A percentile compares a stretch with the other conserved stretches of the same genome.
Conservation (phyloP, 352 stramenopile genomes). For the Pythium volutum region DNA sequence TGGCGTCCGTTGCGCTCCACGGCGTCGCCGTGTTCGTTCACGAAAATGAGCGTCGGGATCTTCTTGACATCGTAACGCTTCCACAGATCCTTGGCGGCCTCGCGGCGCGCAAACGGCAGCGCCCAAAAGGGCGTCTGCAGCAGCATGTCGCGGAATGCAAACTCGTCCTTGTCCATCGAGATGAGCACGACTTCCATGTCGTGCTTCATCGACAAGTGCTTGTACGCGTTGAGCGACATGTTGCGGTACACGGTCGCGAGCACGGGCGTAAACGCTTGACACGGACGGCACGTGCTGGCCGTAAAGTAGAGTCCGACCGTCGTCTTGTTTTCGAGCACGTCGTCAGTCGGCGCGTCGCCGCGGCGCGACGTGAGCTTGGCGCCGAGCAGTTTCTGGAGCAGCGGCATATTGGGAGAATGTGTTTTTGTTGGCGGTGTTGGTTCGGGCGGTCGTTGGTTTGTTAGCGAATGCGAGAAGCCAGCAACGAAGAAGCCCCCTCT, state of each 20-base stretch:
- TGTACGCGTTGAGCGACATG: constrained; percentile 61
- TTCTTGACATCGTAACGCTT: constrained; percentile 69
- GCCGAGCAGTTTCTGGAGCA: constrained; percentile 58
- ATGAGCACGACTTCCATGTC: constrained; percentile 62
- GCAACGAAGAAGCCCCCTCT: constrained; percentile 2
- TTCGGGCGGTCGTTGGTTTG: background rate
- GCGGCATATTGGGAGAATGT: constrained; percentile 38
- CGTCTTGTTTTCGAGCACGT: constrained; percentile 52
- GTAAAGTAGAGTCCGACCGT: constrained; percentile 69
- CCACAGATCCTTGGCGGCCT: constrained; percentile 54
- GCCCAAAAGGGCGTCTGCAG: constrained; percentile 60
- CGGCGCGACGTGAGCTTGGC: constrained; percentile 46
- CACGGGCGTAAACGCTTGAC: constrained; percentile 60
- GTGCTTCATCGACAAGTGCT: constrained; percentile 49
- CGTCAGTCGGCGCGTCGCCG: constrained; percentile 43
- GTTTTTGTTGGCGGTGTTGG: background rate
- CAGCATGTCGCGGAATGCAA: constrained; percentile 54
- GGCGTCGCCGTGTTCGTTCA: constrained; percentile 56
- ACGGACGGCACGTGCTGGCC: constrained; percentile 52
- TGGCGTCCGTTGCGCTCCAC: constrained; percentile 60
- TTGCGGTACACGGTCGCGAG: constrained; percentile 60
- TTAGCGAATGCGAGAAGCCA: constrained; percentile 8
- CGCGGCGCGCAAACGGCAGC: constrained; percentile 47
- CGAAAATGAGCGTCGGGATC: constrained; percentile 67
- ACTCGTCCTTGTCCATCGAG: constrained; percentile 51